These are phyloP conservation scores for Ganoderma resinaceum DNA, from an alignment of 1,284 basidiomycete genomes.

Conservation along the genomic window DNA sequence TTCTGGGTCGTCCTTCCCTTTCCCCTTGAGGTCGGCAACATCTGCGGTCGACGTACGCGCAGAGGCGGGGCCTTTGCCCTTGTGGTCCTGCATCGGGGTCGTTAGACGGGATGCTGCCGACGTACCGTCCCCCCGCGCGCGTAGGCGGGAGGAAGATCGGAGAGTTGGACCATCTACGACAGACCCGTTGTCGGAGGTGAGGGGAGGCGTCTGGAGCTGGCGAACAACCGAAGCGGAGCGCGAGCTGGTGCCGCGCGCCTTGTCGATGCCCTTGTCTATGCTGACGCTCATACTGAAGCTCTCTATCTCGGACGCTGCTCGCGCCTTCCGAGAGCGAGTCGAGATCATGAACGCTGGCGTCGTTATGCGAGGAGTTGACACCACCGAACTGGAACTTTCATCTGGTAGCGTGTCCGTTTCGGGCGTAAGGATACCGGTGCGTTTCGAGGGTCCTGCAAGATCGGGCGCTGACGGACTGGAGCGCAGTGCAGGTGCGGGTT, in stretches of 20 bases:
- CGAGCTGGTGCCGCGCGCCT: constrained; percentile 19
- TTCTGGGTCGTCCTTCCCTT: constrained; percentile 34
- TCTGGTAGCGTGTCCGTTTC: constrained; percentile 39
- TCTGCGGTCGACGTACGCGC: constrained; percentile 35
- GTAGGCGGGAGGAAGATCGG: constrained; percentile 38
- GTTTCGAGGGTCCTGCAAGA: constrained; percentile 31
- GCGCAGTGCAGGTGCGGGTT: constrained; percentile 47
- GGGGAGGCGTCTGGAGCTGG: constrained; percentile 44
- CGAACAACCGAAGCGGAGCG: constrained; percentile 36
- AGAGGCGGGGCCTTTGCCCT: constrained; percentile 38
- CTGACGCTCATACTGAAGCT: constrained; percentile 30
- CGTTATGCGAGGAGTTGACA: constrained; percentile 30
- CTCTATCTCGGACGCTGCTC: constrained; percentile 32
- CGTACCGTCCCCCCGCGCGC: constrained; percentile 30
- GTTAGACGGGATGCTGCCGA: constrained; percentile 35
- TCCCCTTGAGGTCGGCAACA: constrained; percentile 29
- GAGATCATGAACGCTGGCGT: constrained; percentile 56
- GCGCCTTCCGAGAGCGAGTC: constrained; percentile 63
- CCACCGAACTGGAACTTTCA: constrained; percentile 22
- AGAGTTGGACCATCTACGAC: constrained; percentile 34
- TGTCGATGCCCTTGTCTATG: constrained; percentile 25
- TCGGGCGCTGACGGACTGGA: constrained; percentile 41
- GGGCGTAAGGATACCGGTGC: constrained; percentile 43
- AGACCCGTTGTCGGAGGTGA: constrained; percentile 41
- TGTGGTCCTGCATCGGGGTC: constrained; percentile 34